Base-by-base conservation (phyloP, 257 asterid species). In the Fraxinus americana region DNA sequence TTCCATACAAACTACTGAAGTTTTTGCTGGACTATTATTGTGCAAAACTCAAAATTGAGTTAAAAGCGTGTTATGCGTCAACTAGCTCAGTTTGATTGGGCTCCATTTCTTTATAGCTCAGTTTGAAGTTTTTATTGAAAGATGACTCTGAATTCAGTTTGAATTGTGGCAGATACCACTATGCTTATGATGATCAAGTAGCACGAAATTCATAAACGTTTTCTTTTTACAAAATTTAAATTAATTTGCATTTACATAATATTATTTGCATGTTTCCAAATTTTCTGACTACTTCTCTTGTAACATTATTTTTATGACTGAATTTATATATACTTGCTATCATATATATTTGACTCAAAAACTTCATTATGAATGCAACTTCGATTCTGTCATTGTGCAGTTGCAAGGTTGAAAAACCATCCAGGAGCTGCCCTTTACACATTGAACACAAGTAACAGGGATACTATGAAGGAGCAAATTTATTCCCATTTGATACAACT, bases 371-470 rank as follows among this genome's bases (percentile, higher is more conserved):
- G 35, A 63, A 32, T 1, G 36, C 36, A 27, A 63, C 32, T 16
- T 63, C 17, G 35, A 63, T 13, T 66, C 30, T 74, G 12, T 83
- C 21, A 63, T 70, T 74, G 71, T 43, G 79, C 93, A 92, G 97
- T 92, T 85, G 93, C 93, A 50, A 86, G 97, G 84, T 74, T 94
- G 94, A 91, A 86, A 79, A 92, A 88, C 77, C 88, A 91, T 81
- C 90, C 91, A 11, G 92, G 91, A 71, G 96, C 97, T 38, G 81
- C 84, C 39, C 59, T 91, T 65, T 87, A 81, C 77, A 90, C 86
- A 7, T 71, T 92, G 71, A 85, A 76, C 78, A 30, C 73, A 27
- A 83, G 87, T 70, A 92, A 88, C 76, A 85, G 97, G 83, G 98
- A 94, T 88, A 84, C 92, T 65, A 88, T 88, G 89, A 87, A 81